phyloP scores from a whole-genome alignment of 495 filamentous ascomycete species.

The Barbatosphaeria neglecta region DNA sequence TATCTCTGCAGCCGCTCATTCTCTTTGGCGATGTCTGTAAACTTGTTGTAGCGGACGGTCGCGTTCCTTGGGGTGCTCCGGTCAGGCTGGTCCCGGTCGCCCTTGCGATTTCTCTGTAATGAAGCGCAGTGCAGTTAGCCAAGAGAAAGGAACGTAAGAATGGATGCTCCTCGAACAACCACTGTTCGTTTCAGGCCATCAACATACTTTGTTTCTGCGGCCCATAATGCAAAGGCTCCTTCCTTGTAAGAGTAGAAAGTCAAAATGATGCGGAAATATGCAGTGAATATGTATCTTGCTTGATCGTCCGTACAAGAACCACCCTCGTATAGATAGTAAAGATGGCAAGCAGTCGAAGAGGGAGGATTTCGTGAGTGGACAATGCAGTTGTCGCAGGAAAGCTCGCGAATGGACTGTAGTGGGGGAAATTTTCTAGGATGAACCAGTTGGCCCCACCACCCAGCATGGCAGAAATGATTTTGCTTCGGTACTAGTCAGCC shows the following conservation, averaged over 20 bases:
- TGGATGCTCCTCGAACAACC: neutral
- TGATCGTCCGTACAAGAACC: neutral
- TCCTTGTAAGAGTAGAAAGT: neutral
- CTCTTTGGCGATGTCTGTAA: conserved; percentile 49
- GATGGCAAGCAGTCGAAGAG: neutral
- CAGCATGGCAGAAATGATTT: neutral
- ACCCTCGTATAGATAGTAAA: neutral
- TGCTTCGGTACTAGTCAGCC: neutral
- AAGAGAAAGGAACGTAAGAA: neutral
- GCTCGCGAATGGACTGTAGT: too few relatives aligned
- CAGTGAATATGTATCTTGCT: neutral
- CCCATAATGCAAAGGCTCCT: neutral
- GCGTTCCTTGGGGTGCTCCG: conserved; percentile 5
- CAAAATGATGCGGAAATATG: neutral
- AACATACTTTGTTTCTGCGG: neutral
- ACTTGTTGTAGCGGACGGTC: conserved; percentile 26
- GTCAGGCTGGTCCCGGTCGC: conserved; percentile 6
- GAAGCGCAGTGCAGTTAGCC: neutral
- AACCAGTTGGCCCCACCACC: neutral
- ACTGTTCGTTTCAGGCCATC: too few relatives aligned
- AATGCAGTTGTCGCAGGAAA: too few relatives aligned
- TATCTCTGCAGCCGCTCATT: conserved; percentile 73
- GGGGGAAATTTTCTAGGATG: too few relatives aligned
- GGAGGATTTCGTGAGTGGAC: too few relatives aligned
- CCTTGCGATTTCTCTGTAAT: conserved; percentile 1